phyloP scores from a whole-genome alignment of 2,329 filamentous ascomycete species.

The Periconia sp. region DNA sequence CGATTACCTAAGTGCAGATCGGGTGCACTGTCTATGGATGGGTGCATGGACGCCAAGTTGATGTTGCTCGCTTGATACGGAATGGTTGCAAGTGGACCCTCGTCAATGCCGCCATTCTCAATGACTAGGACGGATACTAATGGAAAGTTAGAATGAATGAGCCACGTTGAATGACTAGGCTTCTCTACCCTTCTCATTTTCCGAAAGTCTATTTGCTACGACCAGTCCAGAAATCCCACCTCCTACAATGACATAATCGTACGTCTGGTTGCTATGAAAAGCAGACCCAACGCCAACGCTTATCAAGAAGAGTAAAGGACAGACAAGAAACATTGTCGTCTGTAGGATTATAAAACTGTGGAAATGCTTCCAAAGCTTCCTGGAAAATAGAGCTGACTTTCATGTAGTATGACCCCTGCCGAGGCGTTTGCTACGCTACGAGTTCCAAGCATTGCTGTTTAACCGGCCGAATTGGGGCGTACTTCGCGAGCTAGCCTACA shows the following conservation, averaged over 20 bases:
- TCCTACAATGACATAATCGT: conserved; percentile 38
- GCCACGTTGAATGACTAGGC: neutral
- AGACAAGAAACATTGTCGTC: too few species aligned
- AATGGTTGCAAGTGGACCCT: conserved; percentile 26
- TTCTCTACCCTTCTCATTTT: conserved; percentile 23
- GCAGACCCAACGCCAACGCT: neutral
- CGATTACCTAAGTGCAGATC: conserved; percentile 19
- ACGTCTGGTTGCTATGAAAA: conserved; percentile 18
- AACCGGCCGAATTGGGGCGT: too few species aligned
- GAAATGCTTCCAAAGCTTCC: too few species aligned
- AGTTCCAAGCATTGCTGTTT: too few species aligned
- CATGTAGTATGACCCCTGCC: too few species aligned
- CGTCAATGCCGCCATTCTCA: conserved; percentile 32
- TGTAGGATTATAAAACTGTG: too few species aligned
- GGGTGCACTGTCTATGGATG: conserved; percentile 18
- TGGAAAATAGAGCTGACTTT: too few species aligned
- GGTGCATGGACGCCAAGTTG: conserved; percentile 29
- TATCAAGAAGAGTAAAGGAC: too few species aligned
- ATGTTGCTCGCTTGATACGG: conserved; percentile 28
- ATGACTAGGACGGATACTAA: conserved; percentile 34
- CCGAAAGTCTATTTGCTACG: conserved; percentile 35
- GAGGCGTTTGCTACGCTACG: too few species aligned
- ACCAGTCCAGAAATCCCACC: conserved; percentile 35
- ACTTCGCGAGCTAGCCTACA: too few species aligned
- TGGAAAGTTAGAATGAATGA: conserved; percentile 9